Percentiles rank a stretch among this genome's conserved stretches.
phyloP scores from a whole-genome alignment of 176 grass and related monocot genomes.

The Musa troglodytarum region DNA sequence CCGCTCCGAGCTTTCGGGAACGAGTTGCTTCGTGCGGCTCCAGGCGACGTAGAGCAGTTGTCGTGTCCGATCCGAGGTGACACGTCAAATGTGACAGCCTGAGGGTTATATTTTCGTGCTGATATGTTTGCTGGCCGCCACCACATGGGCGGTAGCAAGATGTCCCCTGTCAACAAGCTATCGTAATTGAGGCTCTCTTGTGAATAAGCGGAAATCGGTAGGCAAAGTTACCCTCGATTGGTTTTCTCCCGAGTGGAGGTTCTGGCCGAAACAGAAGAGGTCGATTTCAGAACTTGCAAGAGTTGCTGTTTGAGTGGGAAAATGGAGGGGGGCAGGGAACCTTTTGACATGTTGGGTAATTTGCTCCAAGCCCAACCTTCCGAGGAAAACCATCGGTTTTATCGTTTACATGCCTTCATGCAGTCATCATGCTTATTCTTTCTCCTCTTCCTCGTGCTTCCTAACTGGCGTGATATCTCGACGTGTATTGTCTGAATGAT shows the following conservation, averaged over 20 bases:
- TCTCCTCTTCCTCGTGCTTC: not conserved
- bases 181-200: not conserved
- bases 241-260: too few species aligned
- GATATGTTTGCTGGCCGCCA: too few species aligned
- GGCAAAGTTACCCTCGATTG: not conserved
- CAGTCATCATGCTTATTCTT: not conserved
- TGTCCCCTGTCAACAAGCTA: too few species aligned
- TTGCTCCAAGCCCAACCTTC: conserved; percentile 1
- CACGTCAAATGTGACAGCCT: too few species aligned
- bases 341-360: not conserved
- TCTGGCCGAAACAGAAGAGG: too few species aligned
- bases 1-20: too few species aligned
- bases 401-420: not conserved
- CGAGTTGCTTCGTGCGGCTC: too few species aligned
- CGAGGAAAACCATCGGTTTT: not conserved
- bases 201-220: not conserved
- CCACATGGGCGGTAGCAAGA: too few species aligned
- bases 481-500: not conserved
- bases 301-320: not conserved
- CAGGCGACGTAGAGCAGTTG: too few species aligned
- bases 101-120: too few species aligned
- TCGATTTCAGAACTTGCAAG: not conserved
- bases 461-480: not conserved
- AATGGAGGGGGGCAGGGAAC: not conserved
- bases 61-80: too few species aligned